phyloP scores from a whole-genome alignment of 1,284 basidiomycete genomes.

The Grifola frondosa region DNA sequence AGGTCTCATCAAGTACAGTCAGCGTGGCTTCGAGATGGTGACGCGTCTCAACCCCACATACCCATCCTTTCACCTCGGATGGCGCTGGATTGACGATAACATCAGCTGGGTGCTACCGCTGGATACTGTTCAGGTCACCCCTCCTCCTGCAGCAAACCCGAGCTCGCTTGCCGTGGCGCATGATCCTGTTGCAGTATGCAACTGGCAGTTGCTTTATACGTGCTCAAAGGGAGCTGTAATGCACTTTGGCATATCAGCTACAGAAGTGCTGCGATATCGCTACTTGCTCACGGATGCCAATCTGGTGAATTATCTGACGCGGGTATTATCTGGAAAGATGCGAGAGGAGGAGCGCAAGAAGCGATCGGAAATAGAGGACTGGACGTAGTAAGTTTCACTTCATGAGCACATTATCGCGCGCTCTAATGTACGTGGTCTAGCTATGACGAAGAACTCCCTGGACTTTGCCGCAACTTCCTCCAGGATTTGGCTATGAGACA shows the following conservation, averaged over 20 bases:
- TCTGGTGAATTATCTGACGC: neutral
- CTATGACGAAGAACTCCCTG: slow-evolving; percentile 15
- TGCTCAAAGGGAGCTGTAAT: neutral
- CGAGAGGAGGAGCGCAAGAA: neutral
- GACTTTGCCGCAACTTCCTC: slow-evolving; percentile 16
- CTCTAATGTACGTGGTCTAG: too few relatives aligned
- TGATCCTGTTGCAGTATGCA: neutral
- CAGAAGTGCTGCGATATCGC: neutral
- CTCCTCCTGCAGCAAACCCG: neutral
- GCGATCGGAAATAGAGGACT: neutral
- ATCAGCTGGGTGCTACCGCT: neutral
- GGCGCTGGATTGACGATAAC: neutral
- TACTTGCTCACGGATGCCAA: neutral
- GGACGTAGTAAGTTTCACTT: too few relatives aligned
- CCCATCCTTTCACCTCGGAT: neutral
- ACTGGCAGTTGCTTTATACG: neutral
- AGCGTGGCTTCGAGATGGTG: slow-evolving; percentile 1
- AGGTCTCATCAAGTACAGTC: slow-evolving; percentile 1
- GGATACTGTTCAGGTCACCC: neutral
- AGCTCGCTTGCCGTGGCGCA: neutral
- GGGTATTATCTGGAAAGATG: neutral
- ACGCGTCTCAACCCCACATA: neutral
- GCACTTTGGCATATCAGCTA: neutral
- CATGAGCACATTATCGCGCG: too few relatives aligned
- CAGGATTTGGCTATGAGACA: slow-evolving; percentile 12